phyloP scores from a whole-genome alignment of 1,284 basidiomycete species.

The Irpex rosettiformis region DNA sequence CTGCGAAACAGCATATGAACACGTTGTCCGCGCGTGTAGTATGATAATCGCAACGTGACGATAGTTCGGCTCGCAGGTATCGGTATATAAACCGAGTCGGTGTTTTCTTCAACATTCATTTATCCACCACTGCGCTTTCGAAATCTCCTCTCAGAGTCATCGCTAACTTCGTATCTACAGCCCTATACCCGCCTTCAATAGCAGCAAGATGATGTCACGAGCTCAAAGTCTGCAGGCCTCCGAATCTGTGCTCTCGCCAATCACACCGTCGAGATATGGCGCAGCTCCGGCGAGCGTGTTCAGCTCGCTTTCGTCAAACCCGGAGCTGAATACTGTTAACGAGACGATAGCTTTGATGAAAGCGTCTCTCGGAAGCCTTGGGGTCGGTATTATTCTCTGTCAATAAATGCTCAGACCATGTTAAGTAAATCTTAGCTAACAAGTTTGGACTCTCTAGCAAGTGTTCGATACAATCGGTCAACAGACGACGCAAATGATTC shows the following conservation, averaged over 20 bases:
- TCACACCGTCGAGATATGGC: constrained; percentile 8
- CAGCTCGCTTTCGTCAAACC: constrained; percentile 11
- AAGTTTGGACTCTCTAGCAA: constrained; percentile 17
- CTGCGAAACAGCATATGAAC: background rate
- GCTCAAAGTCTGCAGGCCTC: background rate
- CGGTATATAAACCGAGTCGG: constrained; percentile 11
- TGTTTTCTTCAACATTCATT: no score
- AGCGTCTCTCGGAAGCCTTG: constrained; percentile 22
- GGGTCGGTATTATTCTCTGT: constrained; percentile 18
- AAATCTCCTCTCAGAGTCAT: no score
- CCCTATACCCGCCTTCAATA: no score
- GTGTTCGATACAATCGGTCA: constrained; percentile 33
- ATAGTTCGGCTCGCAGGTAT: background rate
- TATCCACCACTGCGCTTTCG: no score
- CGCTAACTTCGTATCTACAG: no score
- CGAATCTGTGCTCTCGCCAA: background rate
- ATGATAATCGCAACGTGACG: background rate
- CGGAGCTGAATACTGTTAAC: constrained; percentile 23
- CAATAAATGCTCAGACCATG: background rate
- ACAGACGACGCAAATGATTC: constrained; percentile 30
- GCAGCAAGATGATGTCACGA: constrained; percentile 4
- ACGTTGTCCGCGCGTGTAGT: background rate
- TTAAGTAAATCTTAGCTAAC: background rate
- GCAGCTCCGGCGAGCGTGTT: constrained; percentile 12
- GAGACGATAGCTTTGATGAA: constrained; percentile 27